Base-by-base conservation (phyloP, 495 filamentous ascomycete species). In the Acidomyces sp. region DNA sequence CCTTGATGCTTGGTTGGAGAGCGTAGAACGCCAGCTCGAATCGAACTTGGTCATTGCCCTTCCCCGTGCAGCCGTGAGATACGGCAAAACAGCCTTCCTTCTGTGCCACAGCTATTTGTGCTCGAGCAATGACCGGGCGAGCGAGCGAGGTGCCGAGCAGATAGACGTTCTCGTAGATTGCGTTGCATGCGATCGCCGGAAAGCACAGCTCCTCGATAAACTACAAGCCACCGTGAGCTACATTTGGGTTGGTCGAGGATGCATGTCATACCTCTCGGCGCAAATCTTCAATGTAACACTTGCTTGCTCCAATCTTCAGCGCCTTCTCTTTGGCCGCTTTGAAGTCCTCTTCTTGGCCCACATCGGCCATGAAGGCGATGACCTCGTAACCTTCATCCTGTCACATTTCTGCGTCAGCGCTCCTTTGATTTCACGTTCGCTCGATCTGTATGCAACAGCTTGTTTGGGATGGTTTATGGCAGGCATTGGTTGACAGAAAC, bases 11-110 rank as follows among this genome's bases (percentile, higher is more conserved):
- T 40, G 82, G 82, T 61, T 85, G 70, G 11, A 65, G 45, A 4
- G 62, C 55, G 41, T 75, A 72, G 65, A 81, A 85, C 25, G 75
- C 80, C 43, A 85, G 69, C 56, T 85, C 80, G 65, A 93, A 90
- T 54, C 85, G 77, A 43, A 92, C 80, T 61, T 86, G 79, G 59
- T 88, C 81, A 55, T 87, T 86, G 49, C 82, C 85, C 62, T 88
- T 86, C 47, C 82, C 82, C 18, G 84, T 87, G 66, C 80, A 85
- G 43, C 83, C 82, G 65, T 88, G 83, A 48, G 72, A 77, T 53
- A 87, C 66, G 34, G 68, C 62, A 48, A 75, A 50, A 56, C 80
- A 84, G 26, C 71, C 69, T 58, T 80, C 71, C 52, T 76, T 60
- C 54, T 77, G 61, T 13, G 85, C 85, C 42, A 81, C 79, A 6